phyloP scores from a whole-genome alignment of 2,329 filamentous ascomycete genomes.

The Epicoccum nigrum region DNA sequence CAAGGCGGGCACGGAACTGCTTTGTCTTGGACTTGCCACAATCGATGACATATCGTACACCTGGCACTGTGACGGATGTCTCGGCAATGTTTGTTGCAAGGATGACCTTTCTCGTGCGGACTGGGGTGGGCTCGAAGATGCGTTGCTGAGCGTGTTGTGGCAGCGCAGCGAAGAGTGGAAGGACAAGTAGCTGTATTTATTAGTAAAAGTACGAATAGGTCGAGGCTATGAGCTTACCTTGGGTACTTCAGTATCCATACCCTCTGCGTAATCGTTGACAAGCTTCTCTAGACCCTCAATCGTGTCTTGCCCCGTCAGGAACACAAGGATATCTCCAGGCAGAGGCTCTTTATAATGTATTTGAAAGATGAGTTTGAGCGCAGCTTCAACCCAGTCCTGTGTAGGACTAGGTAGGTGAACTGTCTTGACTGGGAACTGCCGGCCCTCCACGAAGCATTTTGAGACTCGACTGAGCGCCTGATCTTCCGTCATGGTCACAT shows the following conservation, averaged over 20 bases:
- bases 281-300: slow-evolving; percentile 82
- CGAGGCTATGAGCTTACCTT: slow-evolving; percentile 53
- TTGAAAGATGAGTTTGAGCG: slow-evolving; percentile 81
- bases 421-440: slow-evolving; percentile 83
- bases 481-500: not conserved
- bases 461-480: slow-evolving; percentile 32
- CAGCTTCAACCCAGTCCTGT: slow-evolving; percentile 79
- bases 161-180: slow-evolving; percentile 88
- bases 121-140: slow-evolving; percentile 78
- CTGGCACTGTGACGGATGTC: slow-evolving; percentile 93
- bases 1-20: slow-evolving; percentile 81
- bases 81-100: slow-evolving; percentile 98
- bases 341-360: slow-evolving; percentile 86
- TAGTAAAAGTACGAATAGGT: not conserved
- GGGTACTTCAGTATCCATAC: slow-evolving; percentile 76
- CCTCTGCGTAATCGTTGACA: slow-evolving; percentile 77
- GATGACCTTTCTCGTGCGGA: slow-evolving; percentile 85
- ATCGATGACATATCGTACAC: slow-evolving; percentile 89
- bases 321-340: slow-evolving; percentile 93
- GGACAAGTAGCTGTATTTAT: slow-evolving; percentile 60
- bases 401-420: slow-evolving; percentile 76
- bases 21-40: slow-evolving; percentile 94
- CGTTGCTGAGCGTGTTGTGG: slow-evolving; percentile 84
- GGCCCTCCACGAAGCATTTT: slow-evolving; percentile 77
- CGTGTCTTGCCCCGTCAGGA: slow-evolving; percentile 90